Evolutionary conservation across 2,329 filamentous ascomycete species (phyloP).

Genomic region (Cercospora sesami): DNA sequence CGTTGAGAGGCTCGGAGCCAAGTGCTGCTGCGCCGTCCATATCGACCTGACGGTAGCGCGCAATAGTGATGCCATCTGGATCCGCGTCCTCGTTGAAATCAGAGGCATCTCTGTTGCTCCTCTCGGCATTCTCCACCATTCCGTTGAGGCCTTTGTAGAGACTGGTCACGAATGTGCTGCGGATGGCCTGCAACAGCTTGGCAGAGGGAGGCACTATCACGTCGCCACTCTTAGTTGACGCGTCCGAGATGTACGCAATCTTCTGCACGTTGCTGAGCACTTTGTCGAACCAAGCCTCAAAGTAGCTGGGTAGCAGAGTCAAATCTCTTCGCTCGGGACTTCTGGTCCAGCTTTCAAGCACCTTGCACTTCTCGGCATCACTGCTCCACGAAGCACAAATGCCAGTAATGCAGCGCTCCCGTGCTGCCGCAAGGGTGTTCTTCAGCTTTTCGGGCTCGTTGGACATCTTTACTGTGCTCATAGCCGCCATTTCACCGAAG

Average conservation of each 20-base stretch:
- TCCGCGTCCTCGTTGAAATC: conserved; percentile 53
- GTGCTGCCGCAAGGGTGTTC: conserved; percentile 70
- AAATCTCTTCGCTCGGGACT: conserved; percentile 79
- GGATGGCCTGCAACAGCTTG: conserved; percentile 87
- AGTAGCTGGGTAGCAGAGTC: conserved; percentile 85
- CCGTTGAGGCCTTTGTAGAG: conserved; percentile 91
- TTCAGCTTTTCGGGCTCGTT: conserved; percentile 64
- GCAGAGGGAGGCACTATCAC: conserved; percentile 82
- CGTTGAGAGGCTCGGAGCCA: conserved; percentile 53
- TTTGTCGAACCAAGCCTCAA: conserved; percentile 80
- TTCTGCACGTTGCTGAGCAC: conserved; percentile 87
- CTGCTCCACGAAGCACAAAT: conserved; percentile 89
- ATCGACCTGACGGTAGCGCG: conserved; percentile 23
- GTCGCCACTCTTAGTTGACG: conserved; percentile 58
- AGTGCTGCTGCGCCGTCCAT: conserved; percentile 40
- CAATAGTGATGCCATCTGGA: conserved; percentile 50
- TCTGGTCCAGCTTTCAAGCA: conserved; percentile 90
- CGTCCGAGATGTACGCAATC: conserved; percentile 89
- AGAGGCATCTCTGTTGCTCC: conserved; percentile 60
- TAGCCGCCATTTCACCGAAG: conserved; percentile 77
- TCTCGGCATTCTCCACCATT: conserved; percentile 95
- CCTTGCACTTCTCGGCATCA: conserved; percentile 89
- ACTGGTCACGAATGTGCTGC: conserved; percentile 88
- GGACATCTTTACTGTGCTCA: conserved; percentile 64
- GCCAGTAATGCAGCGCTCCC: conserved; percentile 82